phyloP scores from a whole-genome alignment of 2,329 filamentous ascomycete species.

The Gnomoniopsis sp. region DNA sequence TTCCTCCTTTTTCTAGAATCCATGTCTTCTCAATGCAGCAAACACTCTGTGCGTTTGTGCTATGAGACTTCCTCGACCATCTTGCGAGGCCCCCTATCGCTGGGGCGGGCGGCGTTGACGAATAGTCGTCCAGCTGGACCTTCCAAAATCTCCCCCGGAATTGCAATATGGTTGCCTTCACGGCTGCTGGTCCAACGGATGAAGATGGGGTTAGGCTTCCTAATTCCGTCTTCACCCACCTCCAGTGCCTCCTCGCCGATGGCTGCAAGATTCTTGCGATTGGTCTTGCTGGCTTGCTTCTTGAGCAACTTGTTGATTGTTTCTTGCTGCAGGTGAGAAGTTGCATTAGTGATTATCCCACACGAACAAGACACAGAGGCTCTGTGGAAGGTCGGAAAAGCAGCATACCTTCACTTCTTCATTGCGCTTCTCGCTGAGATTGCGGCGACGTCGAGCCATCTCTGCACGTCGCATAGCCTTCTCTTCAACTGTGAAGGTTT shows the following conservation, averaged over 20 bases:
- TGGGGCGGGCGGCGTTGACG: constrained; percentile 21
- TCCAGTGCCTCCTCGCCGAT: constrained; percentile 48
- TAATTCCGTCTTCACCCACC: constrained; percentile 20
- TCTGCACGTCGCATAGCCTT: constrained; percentile 60
- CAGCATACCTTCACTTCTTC: constrained; percentile 58
- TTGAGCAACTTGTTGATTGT: constrained; percentile 88
- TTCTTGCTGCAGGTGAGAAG: constrained; percentile 40
- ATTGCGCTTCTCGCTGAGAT: constrained; percentile 62
- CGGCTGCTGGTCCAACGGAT: constrained; percentile 70
- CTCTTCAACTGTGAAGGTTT: constrained; percentile 59
- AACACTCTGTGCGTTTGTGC: background rate
- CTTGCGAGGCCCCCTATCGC: constrained; percentile 37
- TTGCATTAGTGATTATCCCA: background rate
- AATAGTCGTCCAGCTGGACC: constrained; percentile 62
- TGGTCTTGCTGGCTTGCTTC: constrained; percentile 77
- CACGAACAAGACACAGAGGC: background rate
- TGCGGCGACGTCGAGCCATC: constrained; percentile 59
- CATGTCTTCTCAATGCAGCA: background rate
- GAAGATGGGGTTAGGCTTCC: constrained; percentile 57
- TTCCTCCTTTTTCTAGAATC: too few species aligned
- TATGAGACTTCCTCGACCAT: constrained; percentile 55
- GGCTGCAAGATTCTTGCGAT: constrained; percentile 45
- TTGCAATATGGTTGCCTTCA: constrained; percentile 58
- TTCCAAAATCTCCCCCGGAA: constrained; percentile 66
- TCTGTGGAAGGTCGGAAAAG: background rate